phyloP scores from a whole-genome alignment of 345 rosid species.

The Odontarrhena argentea region DNA sequence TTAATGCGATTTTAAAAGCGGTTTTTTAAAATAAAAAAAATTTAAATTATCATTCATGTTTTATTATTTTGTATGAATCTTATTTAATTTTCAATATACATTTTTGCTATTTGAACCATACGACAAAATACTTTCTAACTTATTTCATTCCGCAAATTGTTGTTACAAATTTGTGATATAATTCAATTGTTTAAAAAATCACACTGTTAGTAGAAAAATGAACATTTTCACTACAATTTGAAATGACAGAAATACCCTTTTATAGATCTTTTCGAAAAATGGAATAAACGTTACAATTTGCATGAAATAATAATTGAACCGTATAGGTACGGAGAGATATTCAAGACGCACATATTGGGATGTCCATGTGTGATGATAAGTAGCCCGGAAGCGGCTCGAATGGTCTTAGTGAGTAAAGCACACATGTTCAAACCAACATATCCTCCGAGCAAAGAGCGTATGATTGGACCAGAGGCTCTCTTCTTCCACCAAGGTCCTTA shows the following conservation, averaged over 20 bases:
- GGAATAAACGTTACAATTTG: not conserved
- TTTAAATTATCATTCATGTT: too few relatives aligned
- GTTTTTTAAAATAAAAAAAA: too few relatives aligned
- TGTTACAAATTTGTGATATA: too few relatives aligned
- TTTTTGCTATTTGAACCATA: too few relatives aligned
- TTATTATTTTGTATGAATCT: too few relatives aligned
- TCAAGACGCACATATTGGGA: constrained; percentile 89
- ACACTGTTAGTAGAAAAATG: not conserved
- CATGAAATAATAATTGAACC: not conserved
- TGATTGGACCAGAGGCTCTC: constrained; percentile 83
- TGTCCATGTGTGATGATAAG: constrained; percentile 98
- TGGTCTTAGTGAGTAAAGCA: constrained; percentile 67
- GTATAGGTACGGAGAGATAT: constrained; percentile 74
- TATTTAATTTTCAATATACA: too few relatives aligned
- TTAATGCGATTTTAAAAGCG: too few relatives aligned
- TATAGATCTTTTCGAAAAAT: too few relatives aligned
- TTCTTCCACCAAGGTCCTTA: constrained; percentile 89
- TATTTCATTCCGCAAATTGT: too few relatives aligned
- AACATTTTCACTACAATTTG: not conserved
- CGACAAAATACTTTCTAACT: too few relatives aligned
- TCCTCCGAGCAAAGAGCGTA: constrained; percentile 86
- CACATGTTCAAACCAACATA: constrained; percentile 88
- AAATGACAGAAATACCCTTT: too few relatives aligned
- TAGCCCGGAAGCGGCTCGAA: constrained; percentile 80
- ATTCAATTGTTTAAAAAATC: not conserved